Evolutionary conservation across 345 rosid genomes (phyloP), one percentile per base, ranked within the genome.

Genomic region (Reutealis trisperma): DNA sequence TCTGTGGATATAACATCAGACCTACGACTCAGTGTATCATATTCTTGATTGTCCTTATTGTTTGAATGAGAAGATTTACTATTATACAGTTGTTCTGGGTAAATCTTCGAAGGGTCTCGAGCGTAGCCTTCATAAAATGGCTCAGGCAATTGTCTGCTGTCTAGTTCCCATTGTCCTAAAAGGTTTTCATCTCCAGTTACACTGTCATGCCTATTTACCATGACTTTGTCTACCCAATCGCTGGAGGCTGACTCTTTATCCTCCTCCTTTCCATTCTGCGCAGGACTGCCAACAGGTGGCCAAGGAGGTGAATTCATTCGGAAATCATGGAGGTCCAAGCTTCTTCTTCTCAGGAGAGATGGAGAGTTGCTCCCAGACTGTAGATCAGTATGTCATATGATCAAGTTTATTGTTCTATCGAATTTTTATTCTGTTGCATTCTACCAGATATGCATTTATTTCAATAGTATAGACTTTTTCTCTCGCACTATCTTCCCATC

Each of bases 1-100:
- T 82, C 81, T 0, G 78, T 82, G 8, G 79, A 82, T 15, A 68
- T 79, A 22, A 34, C 45, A 61, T 86, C 92, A 2, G 30, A 75
- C 77, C 69, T 79, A 34, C 73, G 75, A 78, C 86, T 86, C 79
- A 79, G 89, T 34, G 72, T 87, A 74, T 89, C 89, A 22, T 52
- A 75, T 19, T 85, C 92, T 75, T 85, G 94, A 44, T 72, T 85
- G 75, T 86, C 86, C 68, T 82, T 89, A 71, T 67, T 85, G 74
- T 79, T 88, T 79, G 45, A 65, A 19, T 79, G 80, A 68, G 81
- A 81, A 68, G 58, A 30, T 54, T 71, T 78, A 62, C 24, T 64
- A 21, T 12, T 12, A 3, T 13, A 41, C 37, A 52, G 25, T 71
- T 79, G 86, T 68, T 88, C 89, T 0, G 89, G 91, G 66, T 86